A percentile compares a stretch with the other conserved stretches of the same genome.
phyloP scores from a whole-genome alignment of 2,329 filamentous ascomycete genomes.

The Phoma sp. region DNA sequence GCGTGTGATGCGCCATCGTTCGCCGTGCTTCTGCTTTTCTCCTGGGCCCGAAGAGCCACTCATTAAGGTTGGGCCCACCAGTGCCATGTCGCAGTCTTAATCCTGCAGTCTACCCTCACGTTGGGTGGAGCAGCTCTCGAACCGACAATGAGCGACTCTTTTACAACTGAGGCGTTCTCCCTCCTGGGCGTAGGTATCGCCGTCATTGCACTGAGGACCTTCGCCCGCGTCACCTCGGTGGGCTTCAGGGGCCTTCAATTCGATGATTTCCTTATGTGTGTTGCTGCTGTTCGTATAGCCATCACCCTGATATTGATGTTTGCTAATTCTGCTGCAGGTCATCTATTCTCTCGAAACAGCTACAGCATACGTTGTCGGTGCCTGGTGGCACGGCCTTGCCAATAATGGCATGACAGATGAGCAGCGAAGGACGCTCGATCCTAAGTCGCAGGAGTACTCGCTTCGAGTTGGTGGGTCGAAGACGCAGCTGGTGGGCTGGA shows the following conservation, averaged over 20 bases:
- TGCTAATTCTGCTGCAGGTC: conserved; percentile 43
- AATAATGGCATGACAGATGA: conserved; percentile 43
- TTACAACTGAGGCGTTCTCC: conserved; percentile 23
- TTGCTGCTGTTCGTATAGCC: conserved; percentile 55
- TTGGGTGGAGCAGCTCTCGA: neutral
- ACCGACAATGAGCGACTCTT: conserved; percentile 17
- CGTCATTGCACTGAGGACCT: conserved; percentile 59
- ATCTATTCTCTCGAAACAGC: conserved; percentile 60
- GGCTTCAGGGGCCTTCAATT: conserved; percentile 59
- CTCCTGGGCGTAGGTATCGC: conserved; percentile 39
- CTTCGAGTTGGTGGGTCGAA: conserved; percentile 61
- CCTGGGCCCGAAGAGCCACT: neutral
- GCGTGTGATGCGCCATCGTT: conserved; percentile 3
- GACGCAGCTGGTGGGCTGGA: conserved; percentile 61
- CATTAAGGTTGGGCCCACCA: conserved; percentile 8
- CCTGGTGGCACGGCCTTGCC: conserved; percentile 58
- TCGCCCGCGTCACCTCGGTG: conserved; percentile 56
- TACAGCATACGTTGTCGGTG: conserved; percentile 58
- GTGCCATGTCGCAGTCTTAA: conserved; percentile 6
- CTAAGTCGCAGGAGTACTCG: conserved; percentile 54
- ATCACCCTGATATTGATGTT: neutral
- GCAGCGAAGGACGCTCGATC: conserved; percentile 54
- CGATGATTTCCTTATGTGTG: conserved; percentile 65
- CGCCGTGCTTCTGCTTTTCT: neutral
- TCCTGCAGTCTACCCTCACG: neutral